Evolutionary conservation across 192 early-diverging fungal species (phyloP), one percentile per base, ranked within the genome.

Genomic region (Podila epigama): DNA sequence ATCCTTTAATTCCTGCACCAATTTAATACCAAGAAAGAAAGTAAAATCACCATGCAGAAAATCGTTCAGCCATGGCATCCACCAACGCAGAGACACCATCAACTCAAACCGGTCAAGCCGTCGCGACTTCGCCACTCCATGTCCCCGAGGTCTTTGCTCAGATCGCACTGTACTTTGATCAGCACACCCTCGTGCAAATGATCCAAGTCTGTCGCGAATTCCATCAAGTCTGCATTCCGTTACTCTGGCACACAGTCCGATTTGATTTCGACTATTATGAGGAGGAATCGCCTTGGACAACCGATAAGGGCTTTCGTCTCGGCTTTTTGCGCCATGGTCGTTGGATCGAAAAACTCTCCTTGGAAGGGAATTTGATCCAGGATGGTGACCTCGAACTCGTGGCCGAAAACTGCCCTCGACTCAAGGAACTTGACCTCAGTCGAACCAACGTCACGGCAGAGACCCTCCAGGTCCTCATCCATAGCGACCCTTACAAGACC

Each of bases 341-440:
- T 9, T 60, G 37, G 31, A 39, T 72, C 4, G 61, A 63, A 15
- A 35, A 33, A 4, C 29, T 72, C 6, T 28, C 11, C 2, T 29
- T 72, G 20, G 5, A 15, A 0, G 42, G 32, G n/a, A 18, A 27
- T 2, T 0, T n/a, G 3, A 22, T 72, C 37, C 70, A 65, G 57
- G 70, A 72, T 35, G 70, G 62, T 12, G 70, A 72, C 28, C 18
- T 72, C 34, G 70, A 72, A 10, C 31, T 72, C 28, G 65, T 72
- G 16, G 70, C 55, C 0, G 70, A 65, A 31, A 72, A 72, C 50
- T 72, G 56, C 16, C 40, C 50, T 3, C 39, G 57, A 31, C 40
- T 72, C 20, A 72, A 53, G 48, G 25, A 2, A 0, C 50, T 72
- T 18, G 56, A 72, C 12, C 57, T 72, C 8, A 37, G 56, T 2